Evolutionary conservation across 1,284 basidiomycete genomes (phyloP).

Genomic region (Sporisorium scitamineum): DNA sequence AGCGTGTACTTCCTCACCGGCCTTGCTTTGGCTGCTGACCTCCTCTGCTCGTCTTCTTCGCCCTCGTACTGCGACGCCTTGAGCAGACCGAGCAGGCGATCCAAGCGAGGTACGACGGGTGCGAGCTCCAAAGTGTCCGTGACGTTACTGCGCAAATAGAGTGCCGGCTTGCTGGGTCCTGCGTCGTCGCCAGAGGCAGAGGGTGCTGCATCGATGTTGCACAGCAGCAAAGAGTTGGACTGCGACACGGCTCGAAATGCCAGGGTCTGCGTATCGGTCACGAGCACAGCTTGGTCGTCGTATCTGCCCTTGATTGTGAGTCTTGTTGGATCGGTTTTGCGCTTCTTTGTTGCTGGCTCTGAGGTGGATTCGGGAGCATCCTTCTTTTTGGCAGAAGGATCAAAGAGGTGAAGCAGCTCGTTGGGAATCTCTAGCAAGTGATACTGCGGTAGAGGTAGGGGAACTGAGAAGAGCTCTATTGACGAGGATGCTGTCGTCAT

Average conservation of each 20-base stretch:
- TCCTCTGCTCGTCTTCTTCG: constrained; percentile 36
- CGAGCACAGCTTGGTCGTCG: constrained; percentile 63
- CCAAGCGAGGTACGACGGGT: constrained; percentile 55
- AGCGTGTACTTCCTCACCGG: constrained; percentile 55
- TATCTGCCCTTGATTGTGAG: constrained; percentile 64
- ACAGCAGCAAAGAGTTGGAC: constrained; percentile 63
- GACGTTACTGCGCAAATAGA: constrained; percentile 55
- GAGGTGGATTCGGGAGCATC: constrained; percentile 7
- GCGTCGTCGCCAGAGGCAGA: not conserved
- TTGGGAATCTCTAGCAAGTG: constrained; percentile 54
- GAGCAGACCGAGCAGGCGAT: constrained; percentile 56
- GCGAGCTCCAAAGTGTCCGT: constrained; percentile 59
- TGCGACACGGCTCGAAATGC: constrained; percentile 63
- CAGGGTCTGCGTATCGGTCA: constrained; percentile 55
- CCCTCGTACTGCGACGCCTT: constrained; percentile 53
- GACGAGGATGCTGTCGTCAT: constrained; percentile 21
- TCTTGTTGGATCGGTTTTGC: constrained; percentile 18
- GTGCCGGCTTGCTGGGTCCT: constrained; percentile 12
- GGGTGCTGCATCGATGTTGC: constrained; percentile 35
- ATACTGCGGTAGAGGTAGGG: constrained; percentile 40
- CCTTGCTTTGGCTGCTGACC: not conserved
- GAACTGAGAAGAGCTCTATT: constrained; percentile 31
- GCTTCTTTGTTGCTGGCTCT: constrained; percentile 34
- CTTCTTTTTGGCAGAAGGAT: constrained; percentile 17
- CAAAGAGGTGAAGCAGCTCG: constrained; percentile 48